Evolutionary conservation across 2,329 filamentous ascomycete species (phyloP).

Genomic region (Trichoderma koningiopsis): DNA sequence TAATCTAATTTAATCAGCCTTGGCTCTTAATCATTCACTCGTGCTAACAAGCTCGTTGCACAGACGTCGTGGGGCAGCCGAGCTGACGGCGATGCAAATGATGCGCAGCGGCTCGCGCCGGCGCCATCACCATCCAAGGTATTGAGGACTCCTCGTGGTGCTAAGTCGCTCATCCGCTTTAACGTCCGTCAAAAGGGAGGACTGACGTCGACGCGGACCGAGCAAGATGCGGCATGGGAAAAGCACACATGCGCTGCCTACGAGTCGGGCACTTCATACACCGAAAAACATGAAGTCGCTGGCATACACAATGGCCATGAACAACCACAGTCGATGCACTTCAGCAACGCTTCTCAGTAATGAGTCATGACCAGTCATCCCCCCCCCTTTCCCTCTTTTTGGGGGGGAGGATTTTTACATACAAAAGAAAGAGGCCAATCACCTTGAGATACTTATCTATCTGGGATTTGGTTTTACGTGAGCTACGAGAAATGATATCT

Average conservation of each 20-base stretch:
- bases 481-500: constrained; percentile 25
- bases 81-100: constrained; percentile 85
- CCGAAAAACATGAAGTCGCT: constrained; percentile 3
- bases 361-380: constrained; percentile 16
- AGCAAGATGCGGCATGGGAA: constrained; percentile 35
- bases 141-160: constrained; percentile 49
- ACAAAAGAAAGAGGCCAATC: not conserved
- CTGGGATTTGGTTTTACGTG: constrained; percentile 19
- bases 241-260: constrained; percentile 40
- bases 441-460: not conserved
- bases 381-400: not conserved
- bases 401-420: not conserved
- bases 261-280: constrained; percentile 43
- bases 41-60: not conserved
- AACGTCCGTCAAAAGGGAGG: constrained; percentile 48
- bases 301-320: constrained; percentile 2
- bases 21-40: not conserved
- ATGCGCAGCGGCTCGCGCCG: constrained; percentile 67
- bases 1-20: too few relatives aligned
- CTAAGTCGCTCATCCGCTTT: constrained; percentile 49
- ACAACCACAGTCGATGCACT: constrained; percentile 19
- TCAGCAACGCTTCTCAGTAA: constrained; percentile 22
- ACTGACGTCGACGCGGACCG: constrained; percentile 33
- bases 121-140: constrained; percentile 46
- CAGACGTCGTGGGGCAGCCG: constrained; percentile 96